Evolutionary conservation across 768 basidiomycete genomes (phyloP).

Genomic region (Pisolithus albus): DNA sequence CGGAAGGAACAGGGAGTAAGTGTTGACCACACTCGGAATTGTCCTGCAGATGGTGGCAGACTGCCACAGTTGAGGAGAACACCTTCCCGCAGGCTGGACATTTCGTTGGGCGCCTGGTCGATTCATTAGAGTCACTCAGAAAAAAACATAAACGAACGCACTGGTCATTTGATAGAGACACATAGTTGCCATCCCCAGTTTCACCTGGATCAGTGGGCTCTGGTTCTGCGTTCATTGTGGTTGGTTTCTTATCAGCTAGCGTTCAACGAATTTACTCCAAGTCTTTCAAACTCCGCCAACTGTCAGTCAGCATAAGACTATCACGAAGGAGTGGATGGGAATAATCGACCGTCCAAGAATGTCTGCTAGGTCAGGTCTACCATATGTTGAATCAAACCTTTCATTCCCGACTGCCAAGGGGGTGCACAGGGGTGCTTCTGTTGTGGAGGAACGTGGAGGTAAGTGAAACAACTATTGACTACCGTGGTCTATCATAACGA

Average conservation of each 20-base stretch:
- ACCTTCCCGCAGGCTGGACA: background rate
- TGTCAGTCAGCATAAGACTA: background rate
- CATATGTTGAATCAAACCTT: too few relatives aligned
- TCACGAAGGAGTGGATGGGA: background rate
- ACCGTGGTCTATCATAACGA: too few relatives aligned
- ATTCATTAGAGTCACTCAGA: too few relatives aligned
- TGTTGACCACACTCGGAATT: background rate
- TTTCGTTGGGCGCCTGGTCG: too few relatives aligned
- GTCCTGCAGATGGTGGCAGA: background rate
- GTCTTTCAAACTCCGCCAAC: background rate
- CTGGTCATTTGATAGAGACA: too few relatives aligned
- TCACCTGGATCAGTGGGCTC: background rate
- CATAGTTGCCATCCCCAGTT: background rate
- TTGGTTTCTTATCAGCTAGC: background rate
- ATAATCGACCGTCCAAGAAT: too few relatives aligned
- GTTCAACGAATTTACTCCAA: background rate
- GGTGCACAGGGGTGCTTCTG: too few relatives aligned
- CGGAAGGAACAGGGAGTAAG: background rate
- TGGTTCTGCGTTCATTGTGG: background rate
- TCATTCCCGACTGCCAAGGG: too few relatives aligned
- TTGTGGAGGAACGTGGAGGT: too few relatives aligned
- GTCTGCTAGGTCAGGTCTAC: too few relatives aligned
- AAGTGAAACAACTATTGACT: too few relatives aligned
- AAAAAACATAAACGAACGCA: too few relatives aligned
- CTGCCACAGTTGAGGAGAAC: background rate